A percentile compares a stretch with the other conserved stretches of the same genome.
Evolutionary conservation across 495 filamentous ascomycete genomes (phyloP).

Genomic region (Hypoxylon cercidicola): DNA sequence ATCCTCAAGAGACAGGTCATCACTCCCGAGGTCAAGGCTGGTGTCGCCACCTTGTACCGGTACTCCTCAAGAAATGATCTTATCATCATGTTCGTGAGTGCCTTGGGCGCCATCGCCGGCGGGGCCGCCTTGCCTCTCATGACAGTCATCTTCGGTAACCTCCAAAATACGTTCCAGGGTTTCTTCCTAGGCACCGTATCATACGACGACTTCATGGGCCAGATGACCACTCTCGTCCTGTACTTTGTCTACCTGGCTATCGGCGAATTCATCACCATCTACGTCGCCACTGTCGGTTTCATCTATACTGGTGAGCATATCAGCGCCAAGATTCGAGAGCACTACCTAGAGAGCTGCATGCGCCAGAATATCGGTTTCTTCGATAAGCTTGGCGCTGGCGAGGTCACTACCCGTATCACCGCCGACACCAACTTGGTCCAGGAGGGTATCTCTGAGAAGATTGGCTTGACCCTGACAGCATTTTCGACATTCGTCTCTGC

Average conservation of each 20-base stretch:
- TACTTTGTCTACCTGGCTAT: conserved; percentile 94
- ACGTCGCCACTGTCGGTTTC: conserved; percentile 85
- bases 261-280: conserved; percentile 82
- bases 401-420: conserved; percentile 92
- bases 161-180: conserved; percentile 76
- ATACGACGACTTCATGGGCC: conserved; percentile 65
- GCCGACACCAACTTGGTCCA: conserved; percentile 90
- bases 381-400: conserved; percentile 89
- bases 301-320: conserved; percentile 95
- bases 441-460: conserved; percentile 88
- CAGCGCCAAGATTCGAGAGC: conserved; percentile 82
- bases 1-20: conserved; percentile 74
- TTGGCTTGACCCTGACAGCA: conserved; percentile 78
- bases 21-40: conserved; percentile 71
- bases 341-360: conserved; percentile 84
- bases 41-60: conserved; percentile 75
- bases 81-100: conserved; percentile 73
- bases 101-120: conserved; percentile 75
- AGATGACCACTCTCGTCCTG: conserved; percentile 73
- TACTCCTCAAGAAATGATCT: conserved; percentile 82
- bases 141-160: conserved; percentile 84
- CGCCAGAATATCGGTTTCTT: conserved; percentile 93
- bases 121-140: conserved; percentile 88
- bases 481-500: conserved; percentile 83
- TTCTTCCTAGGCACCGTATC: conserved; percentile 62